Conservation (phyloP, 257 asterid genomes). For the Solanum paucissectum region DNA sequence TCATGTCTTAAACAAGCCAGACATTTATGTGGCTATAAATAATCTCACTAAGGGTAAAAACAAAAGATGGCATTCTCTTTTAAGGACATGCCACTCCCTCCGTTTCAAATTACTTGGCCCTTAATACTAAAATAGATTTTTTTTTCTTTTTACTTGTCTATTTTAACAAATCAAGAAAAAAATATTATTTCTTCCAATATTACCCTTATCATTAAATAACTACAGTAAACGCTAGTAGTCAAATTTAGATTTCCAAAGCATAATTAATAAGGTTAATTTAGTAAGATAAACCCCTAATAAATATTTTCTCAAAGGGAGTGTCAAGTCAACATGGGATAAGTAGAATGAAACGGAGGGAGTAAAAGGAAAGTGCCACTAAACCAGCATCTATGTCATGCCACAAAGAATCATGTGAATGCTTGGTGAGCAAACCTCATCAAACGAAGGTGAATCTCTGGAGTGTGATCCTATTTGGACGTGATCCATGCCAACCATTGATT, state of each 20-base stretch:
- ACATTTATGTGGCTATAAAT: neutral
- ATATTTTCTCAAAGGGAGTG: neutral
- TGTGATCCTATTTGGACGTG: slow-evolving; percentile 36
- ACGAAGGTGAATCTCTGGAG: slow-evolving; percentile 61
- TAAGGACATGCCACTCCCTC: neutral
- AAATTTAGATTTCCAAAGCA: neutral
- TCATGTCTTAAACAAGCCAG: neutral
- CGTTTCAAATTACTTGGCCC: neutral
- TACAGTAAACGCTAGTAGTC: neutral
- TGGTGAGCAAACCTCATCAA: slow-evolving; percentile 59
- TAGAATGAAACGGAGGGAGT: neutral
- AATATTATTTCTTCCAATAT: neutral
- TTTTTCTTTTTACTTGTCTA: neutral
- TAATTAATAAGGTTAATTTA: neutral
- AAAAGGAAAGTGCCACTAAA: neutral
- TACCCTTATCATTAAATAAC: neutral
- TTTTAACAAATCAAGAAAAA: neutral
- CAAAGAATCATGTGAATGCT: neutral
- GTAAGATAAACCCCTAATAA: neutral
- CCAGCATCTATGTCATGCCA: neutral
- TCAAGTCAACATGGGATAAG: neutral
- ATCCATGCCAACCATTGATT: slow-evolving; percentile 55
- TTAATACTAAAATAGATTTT: neutral
- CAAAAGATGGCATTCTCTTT: neutral
- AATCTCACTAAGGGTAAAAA: neutral